Evolutionary conservation across 768 basidiomycete species (phyloP).

Genomic region (Coprinellus micaceus): DNA sequence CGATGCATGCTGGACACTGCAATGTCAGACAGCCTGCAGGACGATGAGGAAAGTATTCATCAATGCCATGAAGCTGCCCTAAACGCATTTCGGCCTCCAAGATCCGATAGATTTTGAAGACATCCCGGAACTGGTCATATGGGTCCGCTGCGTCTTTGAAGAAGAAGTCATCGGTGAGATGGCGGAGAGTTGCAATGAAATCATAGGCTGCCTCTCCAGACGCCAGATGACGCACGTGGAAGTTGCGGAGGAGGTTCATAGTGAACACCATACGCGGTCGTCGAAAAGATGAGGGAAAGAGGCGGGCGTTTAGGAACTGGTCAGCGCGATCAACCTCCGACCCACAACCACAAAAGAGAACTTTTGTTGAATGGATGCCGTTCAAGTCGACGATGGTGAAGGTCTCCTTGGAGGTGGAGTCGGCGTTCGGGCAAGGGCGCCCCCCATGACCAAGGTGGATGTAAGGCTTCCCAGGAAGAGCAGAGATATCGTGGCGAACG

Average conservation of each 20-base stretch:
- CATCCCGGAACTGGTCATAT: constrained; percentile 17
- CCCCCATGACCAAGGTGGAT: constrained; percentile 11
- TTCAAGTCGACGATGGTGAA: constrained; percentile 20
- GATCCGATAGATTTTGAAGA: constrained; percentile 19
- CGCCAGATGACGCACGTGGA: constrained; percentile 20
- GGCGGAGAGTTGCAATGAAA: constrained; percentile 17
- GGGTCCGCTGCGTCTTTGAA: constrained; percentile 15
- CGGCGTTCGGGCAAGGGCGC: background rate
- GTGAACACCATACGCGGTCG: constrained; percentile 21
- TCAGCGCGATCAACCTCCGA: constrained; percentile 1
- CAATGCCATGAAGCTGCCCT: constrained; percentile 23
- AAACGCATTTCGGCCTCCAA: constrained; percentile 13
- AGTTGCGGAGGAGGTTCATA: constrained; percentile 16
- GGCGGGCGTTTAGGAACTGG: constrained; percentile 16
- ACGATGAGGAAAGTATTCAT: constrained; percentile 12
- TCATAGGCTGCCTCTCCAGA: constrained; percentile 22
- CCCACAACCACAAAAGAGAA: constrained; percentile 19
- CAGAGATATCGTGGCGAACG: too few relatives aligned
- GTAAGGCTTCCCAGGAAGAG: too few relatives aligned
- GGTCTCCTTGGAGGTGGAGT: background rate
- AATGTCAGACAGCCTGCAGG: constrained; percentile 16
- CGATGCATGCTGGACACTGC: constrained; percentile 15
- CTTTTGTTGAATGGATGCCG: constrained; percentile 17
- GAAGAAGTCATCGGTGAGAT: constrained; percentile 19
- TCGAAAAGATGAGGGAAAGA: constrained; percentile 22